phyloP scores from a whole-genome alignment of 495 filamentous ascomycete species.

The Tuber umbilicatum region DNA sequence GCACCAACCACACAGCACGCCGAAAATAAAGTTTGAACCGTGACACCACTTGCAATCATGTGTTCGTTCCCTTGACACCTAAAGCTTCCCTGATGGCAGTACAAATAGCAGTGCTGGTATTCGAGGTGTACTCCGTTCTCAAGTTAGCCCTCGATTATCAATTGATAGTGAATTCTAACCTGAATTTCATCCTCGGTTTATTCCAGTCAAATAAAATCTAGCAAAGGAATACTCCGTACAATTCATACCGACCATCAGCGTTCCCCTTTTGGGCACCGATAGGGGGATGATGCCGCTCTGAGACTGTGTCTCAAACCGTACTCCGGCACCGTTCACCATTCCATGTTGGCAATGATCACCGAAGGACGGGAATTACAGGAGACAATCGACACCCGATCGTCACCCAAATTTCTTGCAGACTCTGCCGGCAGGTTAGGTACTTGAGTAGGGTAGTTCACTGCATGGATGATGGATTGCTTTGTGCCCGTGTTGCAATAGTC shows the following conservation, averaged over 20 bases:
- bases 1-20: background rate
- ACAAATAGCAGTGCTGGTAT: background rate
- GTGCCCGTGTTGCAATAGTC: too few species aligned
- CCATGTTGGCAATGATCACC: background rate
- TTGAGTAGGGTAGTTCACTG: background rate
- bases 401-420: background rate
- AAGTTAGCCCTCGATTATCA: background rate
- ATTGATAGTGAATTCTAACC: background rate
- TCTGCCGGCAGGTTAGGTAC: background rate
- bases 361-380: background rate
- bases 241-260: background rate
- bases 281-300: background rate
- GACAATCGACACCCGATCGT: background rate
- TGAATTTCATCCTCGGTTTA: background rate
- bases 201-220: background rate
- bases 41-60: too few species aligned
- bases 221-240: background rate
- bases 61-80: too few species aligned
- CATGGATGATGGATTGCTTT: background rate
- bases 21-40: background rate
- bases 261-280: background rate
- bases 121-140: background rate
- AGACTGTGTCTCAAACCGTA: background rate
- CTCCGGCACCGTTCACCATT: background rate
- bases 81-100: background rate